These are phyloP conservation scores for Penicillium glabrum DNA, from an alignment of 2,329 filamentous ascomycete species.

Conservation along the genomic window DNA sequence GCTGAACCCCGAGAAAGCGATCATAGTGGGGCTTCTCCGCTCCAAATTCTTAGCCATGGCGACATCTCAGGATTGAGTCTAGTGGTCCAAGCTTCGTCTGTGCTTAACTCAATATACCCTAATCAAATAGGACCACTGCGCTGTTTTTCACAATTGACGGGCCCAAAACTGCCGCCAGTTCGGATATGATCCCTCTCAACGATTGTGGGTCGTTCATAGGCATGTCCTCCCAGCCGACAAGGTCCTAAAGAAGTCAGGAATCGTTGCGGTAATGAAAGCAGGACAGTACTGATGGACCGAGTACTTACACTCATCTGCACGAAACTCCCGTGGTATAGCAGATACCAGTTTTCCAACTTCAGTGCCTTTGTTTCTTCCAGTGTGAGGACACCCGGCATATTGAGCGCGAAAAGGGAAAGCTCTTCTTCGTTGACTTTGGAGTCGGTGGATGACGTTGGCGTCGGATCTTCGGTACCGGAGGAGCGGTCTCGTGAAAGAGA, in stretches of 20 bases:
- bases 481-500: constrained; percentile 43
- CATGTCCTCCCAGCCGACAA: constrained; percentile 48
- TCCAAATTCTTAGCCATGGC: background rate
- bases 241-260: constrained; percentile 34
- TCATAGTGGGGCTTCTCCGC: background rate
- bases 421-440: constrained; percentile 39
- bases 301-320: constrained; percentile 44
- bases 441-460: constrained; percentile 5
- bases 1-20: background rate
- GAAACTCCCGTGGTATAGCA: constrained; percentile 42
- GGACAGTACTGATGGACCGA: background rate
- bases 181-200: constrained; percentile 49
- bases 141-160: constrained; percentile 43
- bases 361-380: constrained; percentile 42
- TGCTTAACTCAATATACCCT: background rate
- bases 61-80: background rate
- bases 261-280: background rate
- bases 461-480: constrained; percentile 8
- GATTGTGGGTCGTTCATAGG: constrained; percentile 43
- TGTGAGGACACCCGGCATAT: constrained; percentile 49
- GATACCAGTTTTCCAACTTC: constrained; percentile 45
- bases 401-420: constrained; percentile 46
- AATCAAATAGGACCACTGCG: constrained; percentile 42
- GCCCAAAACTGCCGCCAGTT: constrained; percentile 47
- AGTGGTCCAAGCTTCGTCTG: background rate